These are phyloP conservation scores for Coemansia sp. DNA, from an alignment of 192 early-diverging fungal species.

Conservation along the genomic window DNA sequence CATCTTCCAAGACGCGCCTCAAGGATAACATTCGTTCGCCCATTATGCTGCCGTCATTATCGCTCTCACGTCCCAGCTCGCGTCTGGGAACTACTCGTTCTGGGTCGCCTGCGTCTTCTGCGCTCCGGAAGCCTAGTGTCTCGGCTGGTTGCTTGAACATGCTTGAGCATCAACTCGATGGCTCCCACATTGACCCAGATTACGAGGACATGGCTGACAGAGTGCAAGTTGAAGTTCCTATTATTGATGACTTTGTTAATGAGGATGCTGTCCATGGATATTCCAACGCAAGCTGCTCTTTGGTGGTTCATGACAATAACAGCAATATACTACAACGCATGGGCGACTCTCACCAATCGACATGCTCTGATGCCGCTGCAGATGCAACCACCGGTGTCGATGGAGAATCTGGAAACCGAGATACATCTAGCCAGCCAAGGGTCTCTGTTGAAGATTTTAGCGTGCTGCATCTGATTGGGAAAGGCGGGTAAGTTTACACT, in stretches of 20 bases:
- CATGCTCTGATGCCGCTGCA: not conserved
- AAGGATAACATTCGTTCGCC: conserved; percentile 11
- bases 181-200: conserved; percentile 40
- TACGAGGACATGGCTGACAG: conserved; percentile 49
- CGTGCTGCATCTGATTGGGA: conserved; percentile 63
- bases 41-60: conserved; percentile 33
- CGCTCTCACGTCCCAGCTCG: conserved; percentile 38
- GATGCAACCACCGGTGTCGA: not conserved
- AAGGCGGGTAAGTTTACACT: conserved; percentile 55
- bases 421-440: conserved; percentile 4
- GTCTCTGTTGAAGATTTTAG: conserved; percentile 59
- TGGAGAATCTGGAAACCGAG: not conserved
- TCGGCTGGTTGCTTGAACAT: conserved; percentile 35
- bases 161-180: conserved; percentile 49
- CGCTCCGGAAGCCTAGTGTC: conserved; percentile 39
- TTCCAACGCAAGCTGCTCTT: not conserved
- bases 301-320: not conserved
- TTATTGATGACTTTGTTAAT: conserved; percentile 48
- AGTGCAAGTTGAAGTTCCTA: conserved; percentile 48
- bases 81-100: conserved; percentile 28
- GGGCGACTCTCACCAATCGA: not conserved
- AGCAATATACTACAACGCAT: not conserved
- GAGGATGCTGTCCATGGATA: conserved; percentile 9
- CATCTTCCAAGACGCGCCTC: conserved; percentile 5
- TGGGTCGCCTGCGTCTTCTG: conserved; percentile 17